phyloP scores from a whole-genome alignment of 1,284 basidiomycete genomes.

The Ustilago shanxiensis region DNA sequence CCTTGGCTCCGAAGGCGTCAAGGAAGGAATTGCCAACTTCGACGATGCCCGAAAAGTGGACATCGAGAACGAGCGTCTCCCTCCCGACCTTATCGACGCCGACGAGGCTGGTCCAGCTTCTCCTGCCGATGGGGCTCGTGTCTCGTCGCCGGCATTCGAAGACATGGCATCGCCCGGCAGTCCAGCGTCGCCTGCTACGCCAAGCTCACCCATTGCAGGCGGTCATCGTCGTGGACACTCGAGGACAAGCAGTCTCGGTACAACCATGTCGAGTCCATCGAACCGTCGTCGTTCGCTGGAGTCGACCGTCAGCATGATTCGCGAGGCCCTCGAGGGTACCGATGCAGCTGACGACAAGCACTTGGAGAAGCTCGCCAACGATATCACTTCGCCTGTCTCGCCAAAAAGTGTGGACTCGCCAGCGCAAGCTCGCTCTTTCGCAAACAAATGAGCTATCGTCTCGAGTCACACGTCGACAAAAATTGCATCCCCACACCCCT shows the following conservation, averaged over 20 bases:
- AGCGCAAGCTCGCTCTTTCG: conserved; percentile 22
- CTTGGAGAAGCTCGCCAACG: conserved; percentile 60
- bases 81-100: conserved; percentile 93
- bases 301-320: conserved; percentile 94
- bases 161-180: conserved; percentile 40
- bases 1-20: conserved; percentile 92
- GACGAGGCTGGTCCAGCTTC: conserved; percentile 79
- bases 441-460: conserved; percentile 14
- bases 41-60: conserved; percentile 97
- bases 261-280: conserved; percentile 94
- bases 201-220: conserved; percentile 53
- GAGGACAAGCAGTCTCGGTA: conserved; percentile 86
- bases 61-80: conserved; percentile 91
- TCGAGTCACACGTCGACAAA: background rate
- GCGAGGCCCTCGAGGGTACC: conserved; percentile 71
- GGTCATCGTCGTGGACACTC: conserved; percentile 54
- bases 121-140: conserved; percentile 73
- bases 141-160: conserved; percentile 71
- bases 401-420: conserved; percentile 35
- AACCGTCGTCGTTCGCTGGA: conserved; percentile 91
- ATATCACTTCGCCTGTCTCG: conserved; percentile 55
- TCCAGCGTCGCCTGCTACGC: conserved; percentile 46
- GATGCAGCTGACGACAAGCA: conserved; percentile 59
- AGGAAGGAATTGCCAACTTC: conserved; percentile 92
- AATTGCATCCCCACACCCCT: background rate